Evolutionary conservation across 2,329 filamentous ascomycete genomes (phyloP).

Genomic region (Coleophoma eucalyptorum): DNA sequence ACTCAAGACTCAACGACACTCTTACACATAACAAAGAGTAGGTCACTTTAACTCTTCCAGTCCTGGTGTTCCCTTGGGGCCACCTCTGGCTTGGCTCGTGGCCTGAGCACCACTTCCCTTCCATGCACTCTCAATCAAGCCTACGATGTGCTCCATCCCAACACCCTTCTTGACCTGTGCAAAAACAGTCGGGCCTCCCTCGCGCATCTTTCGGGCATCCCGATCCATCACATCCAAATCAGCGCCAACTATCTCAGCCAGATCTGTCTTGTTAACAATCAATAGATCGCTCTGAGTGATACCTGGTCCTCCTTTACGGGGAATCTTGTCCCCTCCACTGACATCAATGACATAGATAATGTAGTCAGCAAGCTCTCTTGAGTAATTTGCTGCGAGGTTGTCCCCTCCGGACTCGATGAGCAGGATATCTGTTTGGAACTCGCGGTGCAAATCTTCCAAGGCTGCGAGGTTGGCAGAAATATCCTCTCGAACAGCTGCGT

Average conservation of each 20-base stretch:
- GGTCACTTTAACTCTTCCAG: conserved; percentile 40
- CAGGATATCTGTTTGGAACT: conserved; percentile 77
- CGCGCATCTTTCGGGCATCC: conserved; percentile 89
- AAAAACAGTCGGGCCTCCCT: conserved; percentile 93
- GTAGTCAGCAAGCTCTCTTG: conserved; percentile 88
- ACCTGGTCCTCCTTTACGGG: conserved; percentile 90
- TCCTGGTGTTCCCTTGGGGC: conserved; percentile 53
- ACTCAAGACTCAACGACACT: not conserved
- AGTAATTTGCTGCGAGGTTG: conserved; percentile 97
- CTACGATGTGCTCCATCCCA: conserved; percentile 81
- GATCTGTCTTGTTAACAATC: conserved; percentile 95
- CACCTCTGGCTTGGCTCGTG: conserved; percentile 48
- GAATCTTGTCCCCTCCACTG: conserved; percentile 92
- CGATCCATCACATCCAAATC: conserved; percentile 92
- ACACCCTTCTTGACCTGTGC: conserved; percentile 94
- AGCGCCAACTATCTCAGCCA: conserved; percentile 86
- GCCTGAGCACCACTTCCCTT: conserved; percentile 79
- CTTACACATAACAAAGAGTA: not conserved
- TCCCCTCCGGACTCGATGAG: conserved; percentile 96
- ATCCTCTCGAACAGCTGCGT: conserved; percentile 96
- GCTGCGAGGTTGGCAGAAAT: conserved; percentile 92
- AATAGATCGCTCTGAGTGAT: conserved; percentile 95
- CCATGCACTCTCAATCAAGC: conserved; percentile 88
- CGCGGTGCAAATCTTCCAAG: conserved; percentile 79
- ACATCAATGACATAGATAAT: conserved; percentile 99